A percentile compares a stretch with the other conserved stretches of the same genome.
phyloP scores from a whole-genome alignment of 306 rosid genomes.

The Glycyrrhiza uralensis region DNA sequence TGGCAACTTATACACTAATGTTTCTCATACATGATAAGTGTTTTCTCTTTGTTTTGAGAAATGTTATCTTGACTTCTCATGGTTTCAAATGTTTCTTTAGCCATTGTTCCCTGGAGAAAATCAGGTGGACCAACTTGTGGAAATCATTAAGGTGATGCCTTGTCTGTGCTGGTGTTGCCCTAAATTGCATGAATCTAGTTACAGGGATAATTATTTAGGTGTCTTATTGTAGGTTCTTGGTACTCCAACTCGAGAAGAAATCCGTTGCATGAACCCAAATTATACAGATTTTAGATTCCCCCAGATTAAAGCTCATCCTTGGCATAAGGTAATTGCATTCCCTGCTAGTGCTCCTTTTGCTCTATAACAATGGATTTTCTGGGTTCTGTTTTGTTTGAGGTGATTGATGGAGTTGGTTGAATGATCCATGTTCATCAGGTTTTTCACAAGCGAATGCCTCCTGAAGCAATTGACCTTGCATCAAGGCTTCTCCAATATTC shows the following conservation, averaged over 20 bases:
- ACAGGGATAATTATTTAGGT: constrained; percentile 13
- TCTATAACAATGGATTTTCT: not conserved
- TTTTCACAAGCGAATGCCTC: constrained; percentile 93
- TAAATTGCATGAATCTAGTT: not conserved
- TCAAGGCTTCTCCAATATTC: constrained; percentile 98
- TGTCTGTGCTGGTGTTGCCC: constrained; percentile 21
- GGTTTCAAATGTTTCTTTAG: constrained; percentile 49
- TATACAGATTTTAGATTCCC: constrained; percentile 95
- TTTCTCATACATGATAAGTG: constrained; percentile 16
- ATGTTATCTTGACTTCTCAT: constrained; percentile 20
- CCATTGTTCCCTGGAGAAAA: constrained; percentile 95
- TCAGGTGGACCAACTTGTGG: constrained; percentile 95
- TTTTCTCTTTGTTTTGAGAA: not conserved
- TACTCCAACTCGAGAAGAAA: constrained; percentile 97
- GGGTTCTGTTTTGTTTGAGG: not conserved
- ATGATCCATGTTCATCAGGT: constrained; percentile 55
- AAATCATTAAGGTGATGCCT: constrained; percentile 80
- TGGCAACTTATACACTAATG: constrained; percentile 4
- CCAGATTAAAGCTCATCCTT: constrained; percentile 93
- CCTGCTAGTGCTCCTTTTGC: not conserved
- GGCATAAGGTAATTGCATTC: constrained; percentile 79
- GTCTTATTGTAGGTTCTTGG: constrained; percentile 77
- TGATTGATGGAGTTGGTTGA: constrained; percentile 13
- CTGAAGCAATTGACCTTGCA: constrained; percentile 97
- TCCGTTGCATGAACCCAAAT: constrained; percentile 93